Base-by-base conservation (phyloP, 2,329 filamentous ascomycete genomes). In the Xylaria sp. region DNA sequence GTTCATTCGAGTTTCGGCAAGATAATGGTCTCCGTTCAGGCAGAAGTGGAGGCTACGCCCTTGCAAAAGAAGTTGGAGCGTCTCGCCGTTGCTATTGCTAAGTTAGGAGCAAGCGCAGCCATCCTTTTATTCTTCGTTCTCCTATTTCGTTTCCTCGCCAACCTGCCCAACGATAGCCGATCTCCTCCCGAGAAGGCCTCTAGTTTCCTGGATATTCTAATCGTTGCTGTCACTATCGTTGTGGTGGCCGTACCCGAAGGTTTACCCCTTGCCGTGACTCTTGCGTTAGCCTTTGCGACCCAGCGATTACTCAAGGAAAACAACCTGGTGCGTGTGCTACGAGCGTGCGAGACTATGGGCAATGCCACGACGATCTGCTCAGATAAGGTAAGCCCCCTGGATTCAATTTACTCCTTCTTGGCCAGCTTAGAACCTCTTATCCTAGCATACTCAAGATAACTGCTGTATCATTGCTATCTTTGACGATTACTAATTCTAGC, bases 361-460 rank as follows among this genome's bases (percentile, higher is more conserved):
- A 91, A 91, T 68, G 87, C 87, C 28, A 89, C 87, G 1, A 90
- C 90, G 0, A 89, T 94, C 37, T 94, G 91, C 76, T 93, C 91
- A 3, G 91, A 92, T 75, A 92, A 92, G 28, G 28, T 31, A 5
- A 31, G 28, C 9, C 28, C 28, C 28, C 28, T 9, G 9, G 28
- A 31, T 4, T 9, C 28, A 31, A 4, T 31, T 31, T 31, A 31
- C 28, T 9, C 9, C 28, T 31, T 9, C 28, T 31, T 31, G 9
- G 28, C 28, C 28, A 31, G 28, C 28, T 5, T 31, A 4, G 28
- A 9, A 31, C 28, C 9, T 31, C 28, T 5, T 31, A 9, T 31
- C 28, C 9, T 31, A 4, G 4, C 9, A 9, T 9, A 5, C 28
- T 31, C 28, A 31, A 9, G 28, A 9, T n/a, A n/a, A n/a, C n/a